A percentile compares a stretch with the other conserved stretches of the same genome.
phyloP scores from a whole-genome alignment of 768 basidiomycete species.

The Agaricus sinodeliciosus region DNA sequence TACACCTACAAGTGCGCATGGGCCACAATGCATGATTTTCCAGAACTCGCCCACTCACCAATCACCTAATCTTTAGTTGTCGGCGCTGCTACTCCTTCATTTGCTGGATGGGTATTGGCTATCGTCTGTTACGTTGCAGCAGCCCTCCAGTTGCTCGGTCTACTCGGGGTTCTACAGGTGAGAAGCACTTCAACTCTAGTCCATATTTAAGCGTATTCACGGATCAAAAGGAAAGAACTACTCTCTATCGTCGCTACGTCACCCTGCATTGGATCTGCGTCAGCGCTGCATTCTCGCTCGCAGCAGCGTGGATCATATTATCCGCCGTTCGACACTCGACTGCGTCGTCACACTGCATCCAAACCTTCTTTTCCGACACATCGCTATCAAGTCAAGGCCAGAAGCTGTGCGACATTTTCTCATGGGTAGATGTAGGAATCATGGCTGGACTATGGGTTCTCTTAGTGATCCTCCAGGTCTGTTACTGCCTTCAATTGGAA shows the following conservation, averaged over 20 bases:
- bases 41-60: not conserved
- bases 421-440: constrained; percentile 88
- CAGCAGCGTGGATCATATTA: constrained; percentile 75
- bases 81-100: constrained; percentile 76
- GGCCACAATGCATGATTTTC: not conserved
- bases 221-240: constrained; percentile 54
- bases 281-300: constrained; percentile 62
- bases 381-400: constrained; percentile 45
- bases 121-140: constrained; percentile 73
- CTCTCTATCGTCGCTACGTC: constrained; percentile 60
- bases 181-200: constrained; percentile 12
- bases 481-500: constrained; percentile 16
- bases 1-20: constrained; percentile 68
- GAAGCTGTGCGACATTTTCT: constrained; percentile 81
- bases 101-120: constrained; percentile 68
- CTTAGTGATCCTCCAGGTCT: constrained; percentile 69
- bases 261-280: constrained; percentile 54
- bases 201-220: not conserved
- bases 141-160: constrained; percentile 73
- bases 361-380: constrained; percentile 45
- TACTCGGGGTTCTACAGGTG: constrained; percentile 78
- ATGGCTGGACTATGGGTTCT: constrained; percentile 88
- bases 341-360: constrained; percentile 62
- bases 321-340: constrained; percentile 72
- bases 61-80: constrained; percentile 49